Evolutionary conservation across 2,329 filamentous ascomycete genomes (phyloP), one percentile per base, ranked within the genome.

Genomic region (Penicillium occitanis): DNA sequence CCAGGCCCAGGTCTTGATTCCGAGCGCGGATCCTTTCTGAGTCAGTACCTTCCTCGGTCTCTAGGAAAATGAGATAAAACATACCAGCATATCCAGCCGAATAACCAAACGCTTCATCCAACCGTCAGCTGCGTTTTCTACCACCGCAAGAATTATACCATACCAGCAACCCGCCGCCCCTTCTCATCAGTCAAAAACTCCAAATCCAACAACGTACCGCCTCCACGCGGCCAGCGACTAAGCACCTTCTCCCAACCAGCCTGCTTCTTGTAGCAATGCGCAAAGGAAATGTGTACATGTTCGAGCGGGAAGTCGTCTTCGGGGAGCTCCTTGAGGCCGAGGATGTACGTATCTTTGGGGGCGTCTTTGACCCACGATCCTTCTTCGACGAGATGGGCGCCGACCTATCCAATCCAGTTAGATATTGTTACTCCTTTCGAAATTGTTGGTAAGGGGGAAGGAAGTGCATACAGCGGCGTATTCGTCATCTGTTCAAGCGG

Each of bases 151-250:
- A 28, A 13, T 11, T n/a, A 44, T 19, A 59, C 17, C 57, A 42
- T 67, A 77, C 75, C 77, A 69, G 78, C 79, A 66, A 80, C 78
- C 68, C 79, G 75, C 86, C 90, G 84, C 44, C 91, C 91, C 35
- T 81, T 84, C 69, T 89, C 86, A 71, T 96, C 90, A 46, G 87
- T 86, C 44, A 97, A 83, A 77, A 97, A 97, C 76, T 97, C 93
- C 44, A 97, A 85, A 73, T 97, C 93, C 67, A 93, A 87, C 14
- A 97, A 86, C 0, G 87, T 89, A 71, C 92, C 91, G 64, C 88
- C 87, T 66, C 91, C 92, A 28, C 87, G 85, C 33, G 90, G 86
- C 78, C 93, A 97, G 65, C 93, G 86, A 66, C 88, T 84, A n/a
- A 97, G 87, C 5, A 92, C 91, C 50, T 86, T 85, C 66, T 91